Conservation (phyloP, 1,284 basidiomycete species). For the Irpex sp. region DNA sequence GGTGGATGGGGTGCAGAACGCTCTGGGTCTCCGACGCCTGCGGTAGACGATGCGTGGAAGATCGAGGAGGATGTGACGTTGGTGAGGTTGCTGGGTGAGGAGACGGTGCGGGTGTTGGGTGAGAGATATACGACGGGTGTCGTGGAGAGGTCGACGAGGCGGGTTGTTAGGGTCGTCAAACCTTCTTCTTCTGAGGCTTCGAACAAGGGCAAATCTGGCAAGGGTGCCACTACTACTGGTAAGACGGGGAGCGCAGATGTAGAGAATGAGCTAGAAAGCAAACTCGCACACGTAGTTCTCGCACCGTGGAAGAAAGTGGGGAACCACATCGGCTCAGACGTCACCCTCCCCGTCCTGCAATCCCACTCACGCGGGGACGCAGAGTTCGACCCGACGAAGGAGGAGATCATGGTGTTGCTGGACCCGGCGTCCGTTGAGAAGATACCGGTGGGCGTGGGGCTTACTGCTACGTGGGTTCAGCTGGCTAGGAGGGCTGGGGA, state of each 20-base stretch:
- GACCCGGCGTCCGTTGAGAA: constrained; percentile 39
- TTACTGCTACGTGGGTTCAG: constrained; percentile 62
- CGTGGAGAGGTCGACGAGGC: constrained; percentile 49
- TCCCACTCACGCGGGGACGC: constrained; percentile 36
- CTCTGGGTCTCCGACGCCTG: constrained; percentile 1
- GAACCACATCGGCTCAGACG: constrained; percentile 35
- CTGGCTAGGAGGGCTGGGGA: constrained; percentile 37
- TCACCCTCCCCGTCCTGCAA: constrained; percentile 36
- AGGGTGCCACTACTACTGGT: not conserved
- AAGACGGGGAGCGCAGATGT: constrained; percentile 30
- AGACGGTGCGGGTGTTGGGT: constrained; percentile 27
- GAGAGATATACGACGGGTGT: constrained; percentile 48
- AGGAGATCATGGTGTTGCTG: constrained; percentile 55
- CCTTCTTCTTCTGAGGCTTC: constrained; percentile 8
- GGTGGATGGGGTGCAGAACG: constrained; percentile 7
- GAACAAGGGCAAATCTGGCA: constrained; percentile 11
- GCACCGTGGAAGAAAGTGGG: constrained; percentile 47
- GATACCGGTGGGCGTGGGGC: constrained; percentile 47
- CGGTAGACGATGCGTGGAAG: constrained; percentile 15
- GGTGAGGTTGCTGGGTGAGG: constrained; percentile 40
- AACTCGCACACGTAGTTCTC: constrained; percentile 47
- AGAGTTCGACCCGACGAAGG: constrained; percentile 37
- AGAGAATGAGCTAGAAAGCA: constrained; percentile 45
- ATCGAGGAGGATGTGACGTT: constrained; percentile 26
- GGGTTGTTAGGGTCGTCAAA: constrained; percentile 34